Conservation (phyloP, 2,329 filamentous ascomycete species). For the Fusarium compactum region DNA sequence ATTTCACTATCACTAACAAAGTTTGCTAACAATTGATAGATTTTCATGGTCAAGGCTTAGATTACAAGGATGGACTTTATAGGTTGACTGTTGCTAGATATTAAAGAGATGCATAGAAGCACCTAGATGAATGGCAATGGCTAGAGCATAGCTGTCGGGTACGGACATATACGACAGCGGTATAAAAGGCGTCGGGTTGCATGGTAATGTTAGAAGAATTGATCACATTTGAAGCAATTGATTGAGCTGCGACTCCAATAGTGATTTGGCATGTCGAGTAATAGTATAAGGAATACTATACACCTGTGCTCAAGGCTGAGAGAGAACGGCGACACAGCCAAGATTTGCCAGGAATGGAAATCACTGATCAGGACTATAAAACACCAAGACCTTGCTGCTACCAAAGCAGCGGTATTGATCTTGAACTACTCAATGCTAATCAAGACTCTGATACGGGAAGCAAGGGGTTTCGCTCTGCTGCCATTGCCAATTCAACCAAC, state of each 20-base stretch:
- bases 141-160: slow-evolving; percentile 7
- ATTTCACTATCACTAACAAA: slow-evolving; percentile 55
- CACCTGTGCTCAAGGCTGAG: too few relatives aligned
- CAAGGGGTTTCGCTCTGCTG: background rate
- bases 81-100: background rate
- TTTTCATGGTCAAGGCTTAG: slow-evolving; percentile 74
- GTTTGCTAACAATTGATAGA: slow-evolving; percentile 57
- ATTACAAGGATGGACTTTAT: background rate
- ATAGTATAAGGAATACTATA: background rate
- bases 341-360: background rate
- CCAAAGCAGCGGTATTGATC: background rate
- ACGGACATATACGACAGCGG: background rate
- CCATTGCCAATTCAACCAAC: background rate
- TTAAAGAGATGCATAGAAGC: slow-evolving; percentile 8
- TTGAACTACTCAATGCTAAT: background rate
- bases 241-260: background rate
- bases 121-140: background rate
- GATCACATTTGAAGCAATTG: background rate
- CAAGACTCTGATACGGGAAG: background rate
- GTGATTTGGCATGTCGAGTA: background rate
- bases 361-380: background rate
- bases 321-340: background rate
- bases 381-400: background rate
- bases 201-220: slow-evolving; percentile 6
- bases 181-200: slow-evolving; percentile 17